Percentiles rank a stretch among this genome's conserved stretches.
These are phyloP conservation scores for Aspergillus oerlinghausenensis DNA, from an alignment of 2,329 filamentous ascomycete species.

Conservation along the genomic window DNA sequence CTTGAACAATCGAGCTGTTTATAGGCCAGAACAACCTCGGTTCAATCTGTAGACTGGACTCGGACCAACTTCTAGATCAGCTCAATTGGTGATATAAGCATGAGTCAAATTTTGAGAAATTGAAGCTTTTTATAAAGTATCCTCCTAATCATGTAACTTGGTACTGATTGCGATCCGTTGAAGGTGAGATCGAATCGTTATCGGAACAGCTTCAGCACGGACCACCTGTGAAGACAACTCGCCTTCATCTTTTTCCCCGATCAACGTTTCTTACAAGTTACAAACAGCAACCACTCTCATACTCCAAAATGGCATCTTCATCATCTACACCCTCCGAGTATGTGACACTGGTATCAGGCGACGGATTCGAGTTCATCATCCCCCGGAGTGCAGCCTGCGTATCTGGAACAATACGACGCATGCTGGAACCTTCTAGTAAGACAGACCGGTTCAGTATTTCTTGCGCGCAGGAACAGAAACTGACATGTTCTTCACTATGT, in stretches of 20 bases:
- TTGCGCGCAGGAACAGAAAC: neutral
- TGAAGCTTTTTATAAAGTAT: neutral
- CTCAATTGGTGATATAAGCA: neutral
- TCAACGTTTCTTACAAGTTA: neutral
- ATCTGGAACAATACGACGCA: slow-evolving; percentile 58
- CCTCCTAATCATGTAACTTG: neutral
- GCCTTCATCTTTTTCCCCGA: neutral
- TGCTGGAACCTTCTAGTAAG: slow-evolving; percentile 60
- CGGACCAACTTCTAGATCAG: neutral
- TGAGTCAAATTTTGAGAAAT: neutral
- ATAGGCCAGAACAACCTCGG: neutral
- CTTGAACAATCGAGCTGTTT: neutral
- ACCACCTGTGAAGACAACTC: slow-evolving; percentile 13
- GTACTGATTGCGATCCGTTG: neutral
- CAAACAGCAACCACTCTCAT: slow-evolving; percentile 3
- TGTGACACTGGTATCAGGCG: slow-evolving; percentile 60
- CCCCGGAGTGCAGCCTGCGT: slow-evolving; percentile 57
- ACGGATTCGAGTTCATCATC: slow-evolving; percentile 62
- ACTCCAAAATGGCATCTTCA: slow-evolving; percentile 12
- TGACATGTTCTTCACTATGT: slow-evolving; percentile 2
- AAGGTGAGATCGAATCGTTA: neutral
- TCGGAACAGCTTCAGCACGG: slow-evolving; percentile 25
- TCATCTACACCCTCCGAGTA: slow-evolving; percentile 43
- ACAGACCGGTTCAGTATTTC: neutral
- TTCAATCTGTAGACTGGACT: neutral